Percentiles rank a stretch among this genome's conserved stretches.
Evolutionary conservation across 805 yeast species (phyloP).

Genomic region (Helenozyma baotianmanensis): DNA sequence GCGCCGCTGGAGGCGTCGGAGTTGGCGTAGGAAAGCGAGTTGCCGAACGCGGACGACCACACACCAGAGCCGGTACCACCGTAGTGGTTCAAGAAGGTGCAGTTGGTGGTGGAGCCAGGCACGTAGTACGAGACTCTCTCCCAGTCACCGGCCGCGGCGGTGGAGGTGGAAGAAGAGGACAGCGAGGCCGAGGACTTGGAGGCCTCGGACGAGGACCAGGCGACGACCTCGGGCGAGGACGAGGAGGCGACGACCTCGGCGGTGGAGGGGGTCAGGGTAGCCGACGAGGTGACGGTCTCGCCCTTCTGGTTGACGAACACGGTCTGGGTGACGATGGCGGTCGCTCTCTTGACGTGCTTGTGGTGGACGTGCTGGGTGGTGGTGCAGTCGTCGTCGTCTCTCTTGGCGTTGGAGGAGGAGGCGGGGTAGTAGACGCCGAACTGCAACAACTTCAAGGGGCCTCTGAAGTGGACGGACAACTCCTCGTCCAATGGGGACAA

Average conservation of each 20-base stretch:
- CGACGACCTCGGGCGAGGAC: conserved; percentile 15
- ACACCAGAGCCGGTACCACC: conserved; percentile 92
- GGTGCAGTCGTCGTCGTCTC: conserved; percentile 44
- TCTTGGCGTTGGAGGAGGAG: conserved; percentile 36
- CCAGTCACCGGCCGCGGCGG: conserved; percentile 44
- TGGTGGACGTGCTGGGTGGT: conserved; percentile 38
- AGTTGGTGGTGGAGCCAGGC: conserved; percentile 67
- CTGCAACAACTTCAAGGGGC: conserved; percentile 74
- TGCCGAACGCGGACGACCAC: conserved; percentile 84
- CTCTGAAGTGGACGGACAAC: conserved; percentile 84
- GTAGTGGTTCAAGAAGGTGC: conserved; percentile 77
- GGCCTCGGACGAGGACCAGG: conserved; percentile 33
- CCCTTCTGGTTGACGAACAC: conserved; percentile 65
- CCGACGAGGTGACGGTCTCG: conserved; percentile 23
- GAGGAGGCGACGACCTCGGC: conserved; percentile 15
- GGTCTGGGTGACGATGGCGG: conserved; percentile 71
- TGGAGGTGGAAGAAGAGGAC: conserved; percentile 30
- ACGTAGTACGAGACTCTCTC: conserved; percentile 61
- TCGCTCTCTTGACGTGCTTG: conserved; percentile 57
- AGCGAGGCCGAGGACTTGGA: conserved; percentile 26
- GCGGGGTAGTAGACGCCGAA: conserved; percentile 87
- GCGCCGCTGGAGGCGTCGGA: conserved; percentile 75
- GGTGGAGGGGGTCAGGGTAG: conserved; percentile 6
- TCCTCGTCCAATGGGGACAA: conserved; percentile 83
- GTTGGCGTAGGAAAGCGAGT: conserved; percentile 82